These are phyloP conservation scores for Primulina eburnea DNA, from an alignment of 257 asterid genomes.

Conservation along the genomic window DNA sequence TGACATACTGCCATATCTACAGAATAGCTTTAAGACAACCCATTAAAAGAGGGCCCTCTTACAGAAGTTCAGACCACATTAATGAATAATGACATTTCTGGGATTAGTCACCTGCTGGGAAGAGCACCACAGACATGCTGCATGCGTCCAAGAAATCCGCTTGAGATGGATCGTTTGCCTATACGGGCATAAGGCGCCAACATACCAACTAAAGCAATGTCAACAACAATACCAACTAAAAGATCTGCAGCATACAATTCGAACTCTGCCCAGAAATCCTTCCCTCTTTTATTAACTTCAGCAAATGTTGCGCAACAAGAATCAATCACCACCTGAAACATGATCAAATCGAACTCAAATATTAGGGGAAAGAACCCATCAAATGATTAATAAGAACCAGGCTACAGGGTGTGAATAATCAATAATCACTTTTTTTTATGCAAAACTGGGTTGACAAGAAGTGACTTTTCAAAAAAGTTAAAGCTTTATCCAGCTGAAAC, in stretches of 20 bases:
- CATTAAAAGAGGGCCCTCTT: constrained; percentile 5
- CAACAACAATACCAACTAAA: constrained; percentile 88
- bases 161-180: constrained; percentile 60
- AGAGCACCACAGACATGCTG: constrained; percentile 60
- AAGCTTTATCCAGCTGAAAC: constrained; percentile 4
- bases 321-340: constrained; percentile 74
- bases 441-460: too few species aligned
- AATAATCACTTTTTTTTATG: neutral
- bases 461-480: neutral
- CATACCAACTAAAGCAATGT: constrained; percentile 91
- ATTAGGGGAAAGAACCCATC: neutral
- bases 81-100: neutral
- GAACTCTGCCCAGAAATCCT: constrained; percentile 94
- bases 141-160: constrained; percentile 62
- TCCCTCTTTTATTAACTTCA: constrained; percentile 91
- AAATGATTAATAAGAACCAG: constrained; percentile 7
- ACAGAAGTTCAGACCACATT: neutral
- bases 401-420: neutral
- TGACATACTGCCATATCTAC: neutral
- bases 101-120: constrained; percentile 72
- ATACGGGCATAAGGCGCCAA: constrained; percentile 92
- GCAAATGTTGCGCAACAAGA: constrained; percentile 98
- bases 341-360: constrained; percentile 17
- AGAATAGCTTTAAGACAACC: neutral
- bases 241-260: constrained; percentile 94